Evolutionary conservation across 2,329 filamentous ascomycete genomes (phyloP).

Genomic region (Elsinoe perseae): DNA sequence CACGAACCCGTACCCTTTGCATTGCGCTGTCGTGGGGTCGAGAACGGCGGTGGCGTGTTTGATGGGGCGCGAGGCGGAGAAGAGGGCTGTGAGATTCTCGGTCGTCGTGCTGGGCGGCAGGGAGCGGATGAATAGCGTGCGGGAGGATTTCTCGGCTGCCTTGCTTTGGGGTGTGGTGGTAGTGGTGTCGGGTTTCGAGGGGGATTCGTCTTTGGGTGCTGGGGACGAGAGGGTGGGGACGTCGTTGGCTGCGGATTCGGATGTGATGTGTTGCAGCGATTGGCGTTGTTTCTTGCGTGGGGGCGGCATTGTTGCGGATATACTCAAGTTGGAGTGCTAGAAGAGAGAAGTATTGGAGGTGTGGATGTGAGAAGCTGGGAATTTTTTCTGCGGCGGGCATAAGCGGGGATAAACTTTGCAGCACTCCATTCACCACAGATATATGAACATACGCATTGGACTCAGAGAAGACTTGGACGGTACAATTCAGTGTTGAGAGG

Average conservation of each 20-base stretch:
- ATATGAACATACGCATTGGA: not conserved
- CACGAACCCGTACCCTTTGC: slow-evolving; percentile 91
- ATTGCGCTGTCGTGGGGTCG: slow-evolving; percentile 77
- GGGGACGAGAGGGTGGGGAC: slow-evolving; percentile 19
- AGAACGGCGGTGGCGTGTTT: slow-evolving; percentile 92
- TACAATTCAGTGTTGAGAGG: too few relatives aligned
- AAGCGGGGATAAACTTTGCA: not conserved
- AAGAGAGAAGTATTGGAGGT: not conserved
- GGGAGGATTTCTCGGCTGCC: slow-evolving; percentile 15
- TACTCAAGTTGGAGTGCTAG: not conserved
- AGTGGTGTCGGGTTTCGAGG: slow-evolving; percentile 4
- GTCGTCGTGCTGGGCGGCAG: slow-evolving; percentile 71
- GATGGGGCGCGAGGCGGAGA: slow-evolving; percentile 88
- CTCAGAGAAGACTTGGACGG: too few relatives aligned
- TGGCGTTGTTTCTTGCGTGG: slow-evolving; percentile 36
- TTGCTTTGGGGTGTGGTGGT: slow-evolving; percentile 14
- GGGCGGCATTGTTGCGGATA: slow-evolving; percentile 29
- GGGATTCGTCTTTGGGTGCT: slow-evolving; percentile 6
- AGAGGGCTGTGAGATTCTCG: slow-evolving; percentile 76
- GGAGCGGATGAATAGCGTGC: slow-evolving; percentile 79
- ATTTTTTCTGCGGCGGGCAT: slow-evolving; percentile 1
- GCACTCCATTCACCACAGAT: too few relatives aligned
- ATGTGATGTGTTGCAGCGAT: slow-evolving; percentile 23
- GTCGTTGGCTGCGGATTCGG: slow-evolving; percentile 23
- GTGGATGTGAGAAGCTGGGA: not conserved